Evolutionary conservation across 805 yeast genomes (phyloP).

Genomic region (Spathaspora arborariae): DNA sequence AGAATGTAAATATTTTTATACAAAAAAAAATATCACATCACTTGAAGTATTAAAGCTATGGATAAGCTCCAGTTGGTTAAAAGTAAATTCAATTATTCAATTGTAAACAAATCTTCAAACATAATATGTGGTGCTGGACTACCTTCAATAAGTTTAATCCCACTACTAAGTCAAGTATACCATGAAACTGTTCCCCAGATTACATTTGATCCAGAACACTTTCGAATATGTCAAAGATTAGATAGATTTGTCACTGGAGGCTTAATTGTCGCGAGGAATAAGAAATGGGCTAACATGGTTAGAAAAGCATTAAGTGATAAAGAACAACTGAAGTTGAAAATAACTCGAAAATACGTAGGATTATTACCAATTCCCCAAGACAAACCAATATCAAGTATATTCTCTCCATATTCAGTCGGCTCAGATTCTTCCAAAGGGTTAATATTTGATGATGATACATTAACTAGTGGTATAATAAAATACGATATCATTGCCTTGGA

Average conservation of each 20-base stretch:
- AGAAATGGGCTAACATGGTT: conserved; percentile 12
- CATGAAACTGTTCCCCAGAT: neutral
- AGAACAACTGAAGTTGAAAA: conserved; percentile 1
- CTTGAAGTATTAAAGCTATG: neutral
- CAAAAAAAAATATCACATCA: neutral
- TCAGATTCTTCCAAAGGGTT: conserved; percentile 5
- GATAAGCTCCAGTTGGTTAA: conserved; percentile 12
- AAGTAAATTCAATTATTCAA: conserved; percentile 14
- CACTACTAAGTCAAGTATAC: neutral
- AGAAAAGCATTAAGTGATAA: conserved; percentile 9
- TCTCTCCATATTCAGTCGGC: neutral
- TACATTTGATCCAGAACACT: conserved; percentile 3
- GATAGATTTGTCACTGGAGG: conserved; percentile 24
- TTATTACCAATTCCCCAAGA: conserved; percentile 7
- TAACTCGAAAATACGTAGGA: conserved; percentile 17
- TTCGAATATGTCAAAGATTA: conserved; percentile 17
- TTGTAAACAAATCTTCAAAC: conserved; percentile 21
- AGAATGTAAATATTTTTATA: neutral
- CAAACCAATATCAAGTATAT: neutral
- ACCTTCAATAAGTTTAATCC: neutral
- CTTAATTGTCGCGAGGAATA: conserved; percentile 16
- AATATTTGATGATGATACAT: conserved; percentile 5
- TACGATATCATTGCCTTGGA: conserved; percentile 11
- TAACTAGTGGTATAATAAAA: conserved; percentile 11
- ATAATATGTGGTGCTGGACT: conserved; percentile 14